phyloP scores from a whole-genome alignment of 2,329 filamentous ascomycete genomes.

The Xylariaceae sp. region DNA sequence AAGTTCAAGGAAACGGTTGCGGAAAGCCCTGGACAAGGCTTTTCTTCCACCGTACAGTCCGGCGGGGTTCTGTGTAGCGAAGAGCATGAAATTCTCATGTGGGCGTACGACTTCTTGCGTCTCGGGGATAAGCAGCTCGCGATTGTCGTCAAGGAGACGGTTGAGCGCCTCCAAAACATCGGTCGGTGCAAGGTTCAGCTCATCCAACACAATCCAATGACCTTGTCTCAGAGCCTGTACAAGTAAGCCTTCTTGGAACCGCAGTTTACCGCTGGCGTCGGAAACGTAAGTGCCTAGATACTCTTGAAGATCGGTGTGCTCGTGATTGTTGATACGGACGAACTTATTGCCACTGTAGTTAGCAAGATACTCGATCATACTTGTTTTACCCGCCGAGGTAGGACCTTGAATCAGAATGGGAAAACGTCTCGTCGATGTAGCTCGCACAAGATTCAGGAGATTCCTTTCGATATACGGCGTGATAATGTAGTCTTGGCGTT shows the following conservation, averaged over 20 bases:
- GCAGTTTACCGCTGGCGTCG: slow-evolving; percentile 73
- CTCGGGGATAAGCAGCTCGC: slow-evolving; percentile 91
- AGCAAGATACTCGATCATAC: slow-evolving; percentile 99
- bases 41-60: slow-evolving; percentile 95
- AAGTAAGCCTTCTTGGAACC: slow-evolving; percentile 88
- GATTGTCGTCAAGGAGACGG: slow-evolving; percentile 89
- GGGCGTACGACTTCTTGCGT: slow-evolving; percentile 91
- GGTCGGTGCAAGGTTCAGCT: slow-evolving; percentile 92
- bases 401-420: slow-evolving; percentile 94
- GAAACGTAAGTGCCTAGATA: slow-evolving; percentile 95
- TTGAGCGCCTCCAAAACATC: slow-evolving; percentile 97
- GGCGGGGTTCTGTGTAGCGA: slow-evolving; percentile 95
- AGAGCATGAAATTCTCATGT: slow-evolving; percentile 94
- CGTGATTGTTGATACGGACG: slow-evolving; percentile 98
- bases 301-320: slow-evolving; percentile 96
- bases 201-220: slow-evolving; percentile 97
- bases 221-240: slow-evolving; percentile 89
- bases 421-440: slow-evolving; percentile 85
- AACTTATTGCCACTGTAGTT: slow-evolving; percentile 95
- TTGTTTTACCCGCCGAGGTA: slow-evolving; percentile 96
- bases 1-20: slow-evolving; percentile 92
- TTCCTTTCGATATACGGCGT: slow-evolving; percentile 94
- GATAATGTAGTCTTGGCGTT: slow-evolving; percentile 88
- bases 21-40: slow-evolving; percentile 85
- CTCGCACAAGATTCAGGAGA: slow-evolving; percentile 86